Base-by-base conservation (phyloP, 1,139 yeast genomes). In the Suhomyces bolitotheri region DNA sequence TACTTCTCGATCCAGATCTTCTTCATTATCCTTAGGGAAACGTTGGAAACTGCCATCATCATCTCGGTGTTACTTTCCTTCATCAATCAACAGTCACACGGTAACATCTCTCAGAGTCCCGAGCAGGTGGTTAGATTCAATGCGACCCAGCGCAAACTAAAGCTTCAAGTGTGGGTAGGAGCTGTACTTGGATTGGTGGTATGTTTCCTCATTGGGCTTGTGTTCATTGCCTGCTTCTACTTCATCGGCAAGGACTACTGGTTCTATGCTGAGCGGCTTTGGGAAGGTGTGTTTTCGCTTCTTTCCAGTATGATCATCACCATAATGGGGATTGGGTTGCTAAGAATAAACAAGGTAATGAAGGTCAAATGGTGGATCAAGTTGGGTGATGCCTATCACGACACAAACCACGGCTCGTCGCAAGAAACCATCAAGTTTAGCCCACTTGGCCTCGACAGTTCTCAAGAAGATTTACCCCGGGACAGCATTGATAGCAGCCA, bases 261-360 rank as follows among this genome's bases (percentile, higher is more conserved):
- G 83, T 79, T 90, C 16, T 67, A 73, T 38, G 78, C 96, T 1
- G 97, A 89, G 58, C 76, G 94, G 51, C 59, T 88, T 30, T 89
- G 97, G 97, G 97, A 89, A 64, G 96, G 96, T 30, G 64, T 82
- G 7, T 89, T 89, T 58, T 86, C 94, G 49, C 69, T 89, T 42
- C 64, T 88, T 43, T 89, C 96, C 5, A 78, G 94, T 17, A 51
- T 82, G 7, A 82, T 89, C 66, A 89, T 89, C 54, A 82, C 96
- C 4, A 66, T 84, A 34, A 88, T 89, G 96, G 97, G 97, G 30
- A 64, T 88, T 32, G 88, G 95, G 9, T 76, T 89, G 71, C 70
- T 89, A 47, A 71, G 96, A 48, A 77, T 89, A 56, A 88, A 87
- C 62, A 49, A 49, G 38, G 70, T 70, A 33, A 70, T 71, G 76